A percentile compares a stretch with the other conserved stretches of the same genome.
Conservation (phyloP, 805 yeast species). For the Pichia phayaonensis region DNA sequence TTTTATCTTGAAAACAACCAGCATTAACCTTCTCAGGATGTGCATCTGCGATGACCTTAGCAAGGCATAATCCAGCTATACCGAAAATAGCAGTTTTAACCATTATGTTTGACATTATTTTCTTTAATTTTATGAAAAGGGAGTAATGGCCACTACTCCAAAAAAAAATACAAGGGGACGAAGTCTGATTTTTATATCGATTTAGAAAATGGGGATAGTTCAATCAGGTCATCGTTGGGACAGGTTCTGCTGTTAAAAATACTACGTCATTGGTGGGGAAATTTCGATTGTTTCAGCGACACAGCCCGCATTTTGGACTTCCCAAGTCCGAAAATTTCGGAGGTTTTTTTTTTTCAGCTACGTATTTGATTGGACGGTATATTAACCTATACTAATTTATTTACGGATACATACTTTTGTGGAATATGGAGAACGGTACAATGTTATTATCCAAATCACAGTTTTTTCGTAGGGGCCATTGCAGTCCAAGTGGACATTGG, state of each 20-base stretch:
- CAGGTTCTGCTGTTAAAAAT: not conserved
- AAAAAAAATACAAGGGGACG: not conserved
- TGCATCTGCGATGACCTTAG: slow-evolving; percentile 1
- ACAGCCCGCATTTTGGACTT: not conserved
- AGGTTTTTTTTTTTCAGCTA: not conserved
- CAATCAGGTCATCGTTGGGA: not conserved
- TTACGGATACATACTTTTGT: not conserved
- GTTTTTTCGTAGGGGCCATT: slow-evolving; percentile 27
- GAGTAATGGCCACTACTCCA: too few species aligned
- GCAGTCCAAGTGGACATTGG: slow-evolving; percentile 19
- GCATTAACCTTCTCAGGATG: not conserved
- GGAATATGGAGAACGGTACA: not conserved
- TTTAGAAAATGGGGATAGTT: not conserved
- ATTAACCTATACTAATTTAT: too few species aligned
- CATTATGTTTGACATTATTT: not conserved
- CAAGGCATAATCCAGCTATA: slow-evolving; percentile 13
- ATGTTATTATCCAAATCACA: not conserved
- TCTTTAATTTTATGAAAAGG: not conserved
- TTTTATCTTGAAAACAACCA: not conserved
- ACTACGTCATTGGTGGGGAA: too few species aligned
- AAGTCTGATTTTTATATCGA: not conserved
- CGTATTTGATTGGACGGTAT: too few species aligned
- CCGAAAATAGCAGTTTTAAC: not conserved
- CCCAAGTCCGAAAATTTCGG: not conserved
- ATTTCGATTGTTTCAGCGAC: too few species aligned